Percentiles rank a stretch among this genome's conserved stretches.
These are phyloP conservation scores for Vickermania spadyakhi DNA, from an alignment of 208 protist species.

Conservation along the genomic window DNA sequence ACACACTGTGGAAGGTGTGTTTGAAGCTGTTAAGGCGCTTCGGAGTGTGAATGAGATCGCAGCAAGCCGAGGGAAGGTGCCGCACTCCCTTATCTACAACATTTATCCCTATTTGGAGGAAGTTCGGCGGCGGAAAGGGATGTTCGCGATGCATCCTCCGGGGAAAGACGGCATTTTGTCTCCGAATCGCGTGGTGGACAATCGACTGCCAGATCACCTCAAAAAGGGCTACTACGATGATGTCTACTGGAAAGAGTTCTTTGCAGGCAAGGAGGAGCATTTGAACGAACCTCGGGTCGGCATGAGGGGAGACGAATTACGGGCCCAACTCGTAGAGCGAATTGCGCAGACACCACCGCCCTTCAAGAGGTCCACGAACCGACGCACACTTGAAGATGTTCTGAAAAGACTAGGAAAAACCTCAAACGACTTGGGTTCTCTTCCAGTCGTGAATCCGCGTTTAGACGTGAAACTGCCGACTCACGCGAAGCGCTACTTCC, in stretches of 20 bases:
- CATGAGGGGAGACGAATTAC: constrained; percentile 84
- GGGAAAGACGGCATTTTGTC: constrained; percentile 88
- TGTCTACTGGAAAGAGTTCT: constrained; percentile 91
- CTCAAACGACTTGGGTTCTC: constrained; percentile 59
- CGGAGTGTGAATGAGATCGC: constrained; percentile 89
- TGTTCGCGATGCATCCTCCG: constrained; percentile 90
- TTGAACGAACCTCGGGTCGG: constrained; percentile 87
- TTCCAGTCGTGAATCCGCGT: constrained; percentile 75
- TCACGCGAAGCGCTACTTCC: constrained; percentile 80
- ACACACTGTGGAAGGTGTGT: constrained; percentile 86
- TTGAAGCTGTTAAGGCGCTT: constrained; percentile 85
- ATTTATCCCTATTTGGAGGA: constrained; percentile 92
- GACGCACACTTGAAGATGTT: constrained; percentile 84
- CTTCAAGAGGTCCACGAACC: constrained; percentile 24
- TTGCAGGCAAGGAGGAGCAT: constrained; percentile 83
- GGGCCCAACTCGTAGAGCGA: constrained; percentile 21
- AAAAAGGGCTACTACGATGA: constrained; percentile 93
- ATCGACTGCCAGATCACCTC: constrained; percentile 87
- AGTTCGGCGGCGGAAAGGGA: constrained; percentile 84
- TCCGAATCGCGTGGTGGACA: constrained; percentile 88
- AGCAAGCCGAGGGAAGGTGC: constrained; percentile 87
- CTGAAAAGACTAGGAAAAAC: constrained; percentile 76
- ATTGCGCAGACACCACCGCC: constrained; percentile 27
- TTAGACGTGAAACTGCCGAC: constrained; percentile 81
- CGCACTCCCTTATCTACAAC: constrained; percentile 88